phyloP scores from a whole-genome alignment of 176 grass and related monocot genomes.

The Ampelocalamus luodianensis region DNA sequence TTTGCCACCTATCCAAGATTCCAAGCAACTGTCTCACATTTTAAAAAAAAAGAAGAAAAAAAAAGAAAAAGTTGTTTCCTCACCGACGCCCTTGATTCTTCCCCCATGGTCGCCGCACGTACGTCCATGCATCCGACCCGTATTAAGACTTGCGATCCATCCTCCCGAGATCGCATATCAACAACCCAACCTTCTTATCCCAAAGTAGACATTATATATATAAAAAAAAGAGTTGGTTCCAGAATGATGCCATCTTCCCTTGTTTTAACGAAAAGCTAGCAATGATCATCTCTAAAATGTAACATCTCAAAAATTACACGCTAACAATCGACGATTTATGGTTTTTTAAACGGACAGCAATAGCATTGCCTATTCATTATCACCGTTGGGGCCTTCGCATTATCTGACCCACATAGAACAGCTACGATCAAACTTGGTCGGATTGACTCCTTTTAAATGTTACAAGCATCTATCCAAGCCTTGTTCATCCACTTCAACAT shows the following conservation, averaged over 20 bases:
- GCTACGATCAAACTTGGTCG: neutral
- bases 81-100: constrained; percentile 49
- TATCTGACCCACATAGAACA: neutral
- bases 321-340: no score
- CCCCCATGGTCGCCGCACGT: constrained; percentile 39
- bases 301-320: neutral
- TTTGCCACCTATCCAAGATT: constrained; percentile 34
- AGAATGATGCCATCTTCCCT: neutral
- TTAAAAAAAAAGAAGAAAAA: neutral
- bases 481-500: neutral
- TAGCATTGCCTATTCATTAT: neutral
- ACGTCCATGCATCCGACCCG: constrained; percentile 34
- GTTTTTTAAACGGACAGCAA: neutral
- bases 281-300: neutral
- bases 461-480: neutral
- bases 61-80: constrained; percentile 5
- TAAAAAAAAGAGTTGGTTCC: constrained; percentile 10
- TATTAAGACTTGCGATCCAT: constrained; percentile 38
- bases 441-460: neutral
- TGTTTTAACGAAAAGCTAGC: neutral
- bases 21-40: constrained; percentile 15
- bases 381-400: neutral
- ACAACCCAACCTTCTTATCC: constrained; percentile 33
- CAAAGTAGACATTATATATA: neutral
- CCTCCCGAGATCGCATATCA: constrained; percentile 42